Percentiles rank a stretch among this genome's conserved stretches.
Conservation (phyloP, 768 basidiomycete species). For the Coprinellus micaceus region DNA sequence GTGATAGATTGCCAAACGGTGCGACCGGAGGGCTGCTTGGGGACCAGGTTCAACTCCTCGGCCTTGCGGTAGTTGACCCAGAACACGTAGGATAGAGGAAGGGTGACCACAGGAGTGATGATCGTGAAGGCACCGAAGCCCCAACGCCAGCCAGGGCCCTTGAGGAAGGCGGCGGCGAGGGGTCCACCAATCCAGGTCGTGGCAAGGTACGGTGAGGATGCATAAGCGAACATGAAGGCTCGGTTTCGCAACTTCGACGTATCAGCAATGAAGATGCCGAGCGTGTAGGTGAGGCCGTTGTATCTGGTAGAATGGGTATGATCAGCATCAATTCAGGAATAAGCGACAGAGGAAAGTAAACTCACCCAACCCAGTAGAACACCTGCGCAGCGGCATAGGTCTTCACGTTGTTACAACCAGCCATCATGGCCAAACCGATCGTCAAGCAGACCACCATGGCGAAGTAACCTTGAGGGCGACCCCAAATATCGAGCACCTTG, state of each 20-base stretch:
- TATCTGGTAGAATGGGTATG: no score
- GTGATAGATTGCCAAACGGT: neutral
- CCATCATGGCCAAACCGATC: neutral
- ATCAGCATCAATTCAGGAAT: neutral
- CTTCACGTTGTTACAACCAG: slow-evolving; percentile 1
- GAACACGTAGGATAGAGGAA: neutral
- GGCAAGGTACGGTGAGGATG: neutral
- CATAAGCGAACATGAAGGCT: slow-evolving; percentile 3
- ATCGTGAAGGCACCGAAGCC: neutral
- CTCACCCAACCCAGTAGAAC: slow-evolving; percentile 1
- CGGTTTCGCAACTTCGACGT: neutral
- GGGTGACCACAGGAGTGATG: neutral
- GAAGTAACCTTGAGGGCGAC: slow-evolving; percentile 1
- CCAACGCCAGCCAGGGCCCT: slow-evolving; percentile 1
- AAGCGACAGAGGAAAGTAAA: neutral
- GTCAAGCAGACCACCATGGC: neutral
- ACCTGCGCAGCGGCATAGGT: slow-evolving; percentile 1
- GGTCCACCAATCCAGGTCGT: slow-evolving; percentile 1
- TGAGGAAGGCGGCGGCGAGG: neutral
- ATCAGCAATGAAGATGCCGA: slow-evolving; percentile 1
- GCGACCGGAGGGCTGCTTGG: neutral
- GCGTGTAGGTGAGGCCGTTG: neutral
- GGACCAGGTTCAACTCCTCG: neutral
- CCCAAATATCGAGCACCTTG: neutral
- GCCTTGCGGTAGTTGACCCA: neutral